Evolutionary conservation across 352 stramenopile species (phyloP), one percentile per base, ranked within the genome.

Genomic region (Plasmopara muralis): DNA sequence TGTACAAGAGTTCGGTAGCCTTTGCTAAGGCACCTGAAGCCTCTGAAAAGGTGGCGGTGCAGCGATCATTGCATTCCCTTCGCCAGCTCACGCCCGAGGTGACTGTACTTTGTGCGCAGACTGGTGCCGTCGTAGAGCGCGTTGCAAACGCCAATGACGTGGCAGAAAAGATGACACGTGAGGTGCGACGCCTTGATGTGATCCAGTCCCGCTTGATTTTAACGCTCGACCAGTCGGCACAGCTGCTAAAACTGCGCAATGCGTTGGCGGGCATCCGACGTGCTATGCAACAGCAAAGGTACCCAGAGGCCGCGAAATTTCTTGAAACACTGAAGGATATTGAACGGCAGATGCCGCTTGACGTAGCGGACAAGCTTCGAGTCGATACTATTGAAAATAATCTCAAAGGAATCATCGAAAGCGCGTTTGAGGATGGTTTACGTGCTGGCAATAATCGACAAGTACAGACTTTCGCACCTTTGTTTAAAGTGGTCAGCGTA

Each of bases 141-240:
- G 81, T 95, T 40, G 80, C 75, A 10, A 92, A 92, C 40, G 82
- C 84, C 4, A 92, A 95, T 59, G 84, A 95, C n/a, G 78, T 95
- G 9, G 84, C 82, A 6, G 84, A 87, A 50, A 93, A 91, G 60
- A 95, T 95, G 84, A 93, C 84, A 43, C 70, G 73, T 30, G 83
- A 95, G 30, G 82, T 95, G 47, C 78, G 84, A 18, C 79, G 72
- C 9, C 60, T 95, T 29, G 84, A 91, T 47, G 75, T 89, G 50
- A 69, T 90, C 31, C 82, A 95, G 60, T 89, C 79, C 56, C 80
- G 82, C 6, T 50, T 95, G 58, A 70, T 70, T 41, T 48, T 68
- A 43, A 77, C 62, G 20, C 58, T 93, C 18, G 66, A 72, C 20
- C 80, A 90, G 51, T 83, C 78, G 14, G 66, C 71, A 34, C 77